These are phyloP conservation scores for Aspergillus heteromorphus DNA, from an alignment of 495 filamentous ascomycete genomes.

Conservation along the genomic window DNA sequence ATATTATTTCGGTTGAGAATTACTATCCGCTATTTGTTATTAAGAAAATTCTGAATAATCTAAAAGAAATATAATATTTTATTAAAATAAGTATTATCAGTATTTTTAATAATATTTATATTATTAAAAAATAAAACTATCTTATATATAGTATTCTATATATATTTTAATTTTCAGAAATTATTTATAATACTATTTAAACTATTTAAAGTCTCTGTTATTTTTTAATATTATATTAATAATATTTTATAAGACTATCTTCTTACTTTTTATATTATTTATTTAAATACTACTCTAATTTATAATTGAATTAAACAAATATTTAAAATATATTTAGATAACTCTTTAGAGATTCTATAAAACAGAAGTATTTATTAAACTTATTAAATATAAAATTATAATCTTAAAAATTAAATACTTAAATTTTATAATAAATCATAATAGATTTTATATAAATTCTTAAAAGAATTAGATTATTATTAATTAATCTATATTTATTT, in stretches of 20 bases:
- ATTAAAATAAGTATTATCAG: not conserved
- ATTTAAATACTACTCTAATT: conserved; percentile 3
- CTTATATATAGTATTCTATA: not conserved
- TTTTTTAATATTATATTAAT: not conserved
- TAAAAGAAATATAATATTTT: conserved; percentile 1
- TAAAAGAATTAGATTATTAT: not conserved
- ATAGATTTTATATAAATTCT: not conserved
- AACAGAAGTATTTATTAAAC: not conserved
- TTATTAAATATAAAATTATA: conserved; percentile 1
- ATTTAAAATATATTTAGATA: not conserved
- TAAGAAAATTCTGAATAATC: conserved; percentile 1
- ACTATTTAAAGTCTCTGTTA: not conserved
- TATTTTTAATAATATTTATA: not conserved
- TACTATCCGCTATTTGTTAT: not conserved
- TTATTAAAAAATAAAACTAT: not conserved
- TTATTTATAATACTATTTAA: conserved; percentile 3
- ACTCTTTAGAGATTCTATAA: conserved; percentile 1
- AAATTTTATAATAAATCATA: not conserved
- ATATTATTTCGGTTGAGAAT: not conserved
- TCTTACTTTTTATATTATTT: conserved; percentile 1
- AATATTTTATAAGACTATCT: conserved; percentile 1
- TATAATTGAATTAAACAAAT: not conserved
- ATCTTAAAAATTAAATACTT: not conserved
- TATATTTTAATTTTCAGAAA: not conserved
- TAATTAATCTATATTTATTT: not conserved